Conservation (phyloP, 306 rosid genomes). For the Pachyrhizus erosus region DNA sequence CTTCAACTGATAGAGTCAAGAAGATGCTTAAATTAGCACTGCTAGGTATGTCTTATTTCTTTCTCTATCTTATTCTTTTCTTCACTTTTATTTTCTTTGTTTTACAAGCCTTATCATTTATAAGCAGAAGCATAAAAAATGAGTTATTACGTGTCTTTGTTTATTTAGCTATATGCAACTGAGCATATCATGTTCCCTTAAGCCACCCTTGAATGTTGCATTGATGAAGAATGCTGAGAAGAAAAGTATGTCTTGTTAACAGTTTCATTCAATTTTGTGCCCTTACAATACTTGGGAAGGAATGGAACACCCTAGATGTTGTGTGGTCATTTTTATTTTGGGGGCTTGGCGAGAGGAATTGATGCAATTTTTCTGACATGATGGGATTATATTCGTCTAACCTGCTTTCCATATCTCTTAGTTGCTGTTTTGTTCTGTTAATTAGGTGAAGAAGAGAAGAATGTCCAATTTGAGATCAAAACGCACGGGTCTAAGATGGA, state of each 20-base stretch:
- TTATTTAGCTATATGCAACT: constrained; percentile 19
- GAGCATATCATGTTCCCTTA: constrained; percentile 7
- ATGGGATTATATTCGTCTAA: not conserved
- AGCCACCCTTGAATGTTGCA: constrained; percentile 20
- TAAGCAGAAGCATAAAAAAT: constrained; percentile 4
- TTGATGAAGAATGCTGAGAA: constrained; percentile 29
- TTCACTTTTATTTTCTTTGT: constrained; percentile 4
- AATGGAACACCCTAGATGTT: constrained; percentile 31
- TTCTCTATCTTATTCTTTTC: constrained; percentile 1
- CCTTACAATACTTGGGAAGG: not conserved
- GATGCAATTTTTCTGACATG: constrained; percentile 9
- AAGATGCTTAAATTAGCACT: constrained; percentile 79
- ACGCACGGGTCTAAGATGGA: constrained; percentile 71
- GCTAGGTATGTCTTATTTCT: constrained; percentile 57
- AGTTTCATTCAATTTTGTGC: constrained; percentile 19
- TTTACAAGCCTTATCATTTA: constrained; percentile 21
- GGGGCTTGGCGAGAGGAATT: constrained; percentile 11
- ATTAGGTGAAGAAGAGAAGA: constrained; percentile 92
- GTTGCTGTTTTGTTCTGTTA: constrained; percentile 40
- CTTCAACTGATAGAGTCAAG: constrained; percentile 65
- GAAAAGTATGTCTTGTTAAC: not conserved
- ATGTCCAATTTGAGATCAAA: constrained; percentile 89
- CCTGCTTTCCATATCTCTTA: not conserved
- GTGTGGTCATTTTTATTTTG: constrained; percentile 1
- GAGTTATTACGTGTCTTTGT: not conserved